Evolutionary conservation across 257 asterid species (phyloP), one percentile per base, ranked within the genome.

Genomic region (Verbascum thapsus): DNA sequence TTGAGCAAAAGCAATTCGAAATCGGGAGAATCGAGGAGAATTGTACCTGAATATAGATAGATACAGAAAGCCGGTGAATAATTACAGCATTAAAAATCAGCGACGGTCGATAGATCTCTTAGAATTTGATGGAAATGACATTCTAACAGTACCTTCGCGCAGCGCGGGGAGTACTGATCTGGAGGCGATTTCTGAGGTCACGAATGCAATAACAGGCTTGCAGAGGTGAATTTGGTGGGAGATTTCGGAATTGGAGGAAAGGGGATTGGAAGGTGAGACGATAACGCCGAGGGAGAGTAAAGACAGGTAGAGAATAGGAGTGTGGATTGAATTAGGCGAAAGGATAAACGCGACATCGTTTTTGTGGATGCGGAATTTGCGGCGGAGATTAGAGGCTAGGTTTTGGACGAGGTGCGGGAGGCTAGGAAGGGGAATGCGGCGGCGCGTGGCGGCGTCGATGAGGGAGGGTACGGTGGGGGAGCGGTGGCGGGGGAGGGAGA

Each of bases 241-340:
- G 38, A 88, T 39, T 47, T 88, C 96, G 72, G 84, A 52, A 53
- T 26, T 2, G 23, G 96, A 67, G 26, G 81, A 70, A 42, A 83
- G 72, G 0, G 89, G 89, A 22, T 85, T 85, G 30, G 85, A 84
- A 1, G 96, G 96, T 0, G 94, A 83, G 69, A 85, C 80, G n/a
- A 74, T 56, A 64, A 74, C 68, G 50, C 96, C 94, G 19, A 88
- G 79, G 4, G 91, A 85, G 45, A 88, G 81, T 0, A 88, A 51
- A 18, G 95, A 49, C 70, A 85, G 79, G 81, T 81, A 78, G 40
- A 88, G 70, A 6, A 85, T 22, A 0, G 96, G 91, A 41, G 73
- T 63, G 66, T 83, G 73, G 52, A 76, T 35, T 4, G 95, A 79
- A 19, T 85, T 75, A 5, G 95, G 88, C 6, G 81, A 73, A 58